Evolutionary conservation across 805 yeast genomes (phyloP).

Genomic region (Candida incommunis): DNA sequence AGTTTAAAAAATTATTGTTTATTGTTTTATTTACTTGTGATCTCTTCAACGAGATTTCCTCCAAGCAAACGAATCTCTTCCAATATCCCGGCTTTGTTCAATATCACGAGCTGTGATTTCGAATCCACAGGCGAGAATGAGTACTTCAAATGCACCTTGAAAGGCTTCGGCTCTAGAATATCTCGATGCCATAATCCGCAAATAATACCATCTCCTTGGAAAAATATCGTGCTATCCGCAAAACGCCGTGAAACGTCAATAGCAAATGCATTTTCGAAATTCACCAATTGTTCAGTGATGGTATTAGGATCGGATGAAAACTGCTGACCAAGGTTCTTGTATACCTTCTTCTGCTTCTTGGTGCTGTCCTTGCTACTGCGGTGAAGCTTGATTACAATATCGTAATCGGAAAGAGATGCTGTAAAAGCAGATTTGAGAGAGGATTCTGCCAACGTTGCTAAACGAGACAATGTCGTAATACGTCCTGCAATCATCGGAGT

Average conservation of each 20-base stretch:
- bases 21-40: slow-evolving; percentile 3
- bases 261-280: slow-evolving; percentile 45
- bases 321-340: slow-evolving; percentile 30
- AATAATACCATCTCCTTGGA: slow-evolving; percentile 40
- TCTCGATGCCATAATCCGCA: slow-evolving; percentile 74
- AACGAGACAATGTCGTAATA: slow-evolving; percentile 74
- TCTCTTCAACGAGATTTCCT: slow-evolving; percentile 20
- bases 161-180: slow-evolving; percentile 43
- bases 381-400: slow-evolving; percentile 53
- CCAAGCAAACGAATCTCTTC: slow-evolving; percentile 43
- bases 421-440: slow-evolving; percentile 46
- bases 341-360: slow-evolving; percentile 11
- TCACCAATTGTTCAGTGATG: slow-evolving; percentile 19
- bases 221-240: slow-evolving; percentile 57
- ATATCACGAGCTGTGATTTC: slow-evolving; percentile 15
- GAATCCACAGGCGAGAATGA: slow-evolving; percentile 44
- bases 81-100: slow-evolving; percentile 61
- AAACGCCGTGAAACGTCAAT: slow-evolving; percentile 49
- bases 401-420: slow-evolving; percentile 76
- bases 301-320: slow-evolving; percentile 17
- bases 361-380: slow-evolving; percentile 26
- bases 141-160: slow-evolving; percentile 67
- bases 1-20: slow-evolving; percentile 2
- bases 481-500: slow-evolving; percentile 69
- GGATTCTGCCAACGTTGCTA: slow-evolving; percentile 41